Conservation (phyloP, 768 basidiomycete genomes). For the Suillus lakei region DNA sequence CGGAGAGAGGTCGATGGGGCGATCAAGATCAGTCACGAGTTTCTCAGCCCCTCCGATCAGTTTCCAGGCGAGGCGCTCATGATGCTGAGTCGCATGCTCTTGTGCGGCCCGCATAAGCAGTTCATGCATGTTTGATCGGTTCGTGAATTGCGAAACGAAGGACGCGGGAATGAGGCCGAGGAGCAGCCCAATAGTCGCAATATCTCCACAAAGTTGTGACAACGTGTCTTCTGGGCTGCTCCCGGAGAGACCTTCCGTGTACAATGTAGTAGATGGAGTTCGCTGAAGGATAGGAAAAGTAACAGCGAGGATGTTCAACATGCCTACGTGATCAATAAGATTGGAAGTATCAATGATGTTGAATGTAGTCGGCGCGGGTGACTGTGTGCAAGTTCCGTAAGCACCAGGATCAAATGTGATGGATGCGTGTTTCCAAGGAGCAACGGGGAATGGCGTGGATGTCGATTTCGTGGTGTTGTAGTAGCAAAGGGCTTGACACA, state of each 20-base stretch:
- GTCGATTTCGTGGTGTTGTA: slow-evolving; percentile 9
- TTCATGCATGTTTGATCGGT: slow-evolving; percentile 32
- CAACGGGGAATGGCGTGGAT: slow-evolving; percentile 22
- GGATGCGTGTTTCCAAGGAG: slow-evolving; percentile 27
- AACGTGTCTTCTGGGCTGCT: slow-evolving; percentile 18
- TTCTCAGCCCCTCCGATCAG: too few species aligned
- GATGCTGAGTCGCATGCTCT: slow-evolving; percentile 13
- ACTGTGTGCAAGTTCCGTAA: slow-evolving; percentile 18
- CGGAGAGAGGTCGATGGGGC: slow-evolving; percentile 15
- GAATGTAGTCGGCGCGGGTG: slow-evolving; percentile 32
- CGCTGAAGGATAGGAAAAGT: slow-evolving; percentile 27
- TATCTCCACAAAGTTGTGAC: too few species aligned
- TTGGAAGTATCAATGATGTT: too few species aligned
- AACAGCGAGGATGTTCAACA: slow-evolving; percentile 31
- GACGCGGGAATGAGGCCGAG: slow-evolving; percentile 28
- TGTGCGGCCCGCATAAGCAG: slow-evolving; percentile 8
- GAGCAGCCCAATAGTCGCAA: slow-evolving; percentile 29
- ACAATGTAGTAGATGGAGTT: slow-evolving; percentile 28
- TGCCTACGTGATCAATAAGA: slow-evolving; percentile 33
- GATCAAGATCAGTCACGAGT: not conserved
- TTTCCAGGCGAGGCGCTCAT: slow-evolving; percentile 32
- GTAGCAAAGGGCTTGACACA: slow-evolving; percentile 31
- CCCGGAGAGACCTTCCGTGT: slow-evolving; percentile 29
- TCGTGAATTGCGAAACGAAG: slow-evolving; percentile 31
- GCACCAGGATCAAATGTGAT: slow-evolving; percentile 27